Conservation (phyloP, 176 grass and related monocot species). For the Rhynchospora breviuscula region DNA sequence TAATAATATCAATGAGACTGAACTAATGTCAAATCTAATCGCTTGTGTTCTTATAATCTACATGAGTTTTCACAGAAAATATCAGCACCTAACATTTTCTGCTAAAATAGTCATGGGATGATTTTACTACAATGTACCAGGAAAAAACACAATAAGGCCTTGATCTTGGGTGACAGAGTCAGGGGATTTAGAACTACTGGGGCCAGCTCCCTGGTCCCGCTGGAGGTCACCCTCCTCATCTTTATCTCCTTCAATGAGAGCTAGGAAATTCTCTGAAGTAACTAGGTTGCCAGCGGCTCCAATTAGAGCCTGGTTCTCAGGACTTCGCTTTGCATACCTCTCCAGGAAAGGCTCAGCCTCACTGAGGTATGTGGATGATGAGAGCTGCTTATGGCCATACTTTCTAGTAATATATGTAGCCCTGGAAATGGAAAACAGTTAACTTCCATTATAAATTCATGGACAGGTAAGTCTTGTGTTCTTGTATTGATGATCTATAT, state of each 20-base stretch:
- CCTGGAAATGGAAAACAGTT: conserved; percentile 42
- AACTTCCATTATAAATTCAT: conserved; percentile 15
- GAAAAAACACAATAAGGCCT: conserved; percentile 94
- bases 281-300: conserved; percentile 83
- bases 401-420: conserved; percentile 78
- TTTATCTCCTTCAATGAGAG: conserved; percentile 54
- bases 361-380: conserved; percentile 68
- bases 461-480: background rate
- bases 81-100: background rate
- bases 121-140: conserved; percentile 41
- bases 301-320: conserved; percentile 75
- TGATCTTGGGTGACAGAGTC: conserved; percentile 70
- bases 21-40: no score
- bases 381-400: conserved; percentile 64
- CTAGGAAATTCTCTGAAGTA: conserved; percentile 80
- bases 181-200: conserved; percentile 39
- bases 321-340: conserved; percentile 74
- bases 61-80: background rate
- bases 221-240: conserved; percentile 93
- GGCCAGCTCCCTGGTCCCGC: conserved; percentile 33
- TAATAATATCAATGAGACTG: background rate
- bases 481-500: background rate
- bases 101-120: conserved; percentile 4
- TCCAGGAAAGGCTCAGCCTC: conserved; percentile 98
- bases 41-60: background rate